Percentiles rank a stretch among this genome's conserved stretches.
Conservation (phyloP, 148 eudicot genomes). For the Vaccinium myrtillus region DNA sequence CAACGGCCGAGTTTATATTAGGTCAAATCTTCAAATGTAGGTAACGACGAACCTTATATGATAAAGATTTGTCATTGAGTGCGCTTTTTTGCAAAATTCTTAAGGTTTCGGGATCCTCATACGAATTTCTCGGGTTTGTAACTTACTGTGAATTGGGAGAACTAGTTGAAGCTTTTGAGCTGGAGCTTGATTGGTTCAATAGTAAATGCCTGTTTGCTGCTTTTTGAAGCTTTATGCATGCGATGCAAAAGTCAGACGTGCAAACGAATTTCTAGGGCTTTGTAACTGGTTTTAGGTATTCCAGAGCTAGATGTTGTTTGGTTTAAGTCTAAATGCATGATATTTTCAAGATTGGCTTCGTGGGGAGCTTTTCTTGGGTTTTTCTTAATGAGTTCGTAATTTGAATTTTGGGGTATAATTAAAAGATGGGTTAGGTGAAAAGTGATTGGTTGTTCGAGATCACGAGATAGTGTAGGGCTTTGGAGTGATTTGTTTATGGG, state of each 20-base stretch:
- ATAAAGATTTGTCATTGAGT: neutral
- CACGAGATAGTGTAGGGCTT: slow-evolving; percentile 9
- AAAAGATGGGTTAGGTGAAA: slow-evolving; percentile 20
- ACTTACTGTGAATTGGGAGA: neutral
- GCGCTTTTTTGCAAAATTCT: neutral
- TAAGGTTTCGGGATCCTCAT: neutral
- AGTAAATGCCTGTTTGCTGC: neutral
- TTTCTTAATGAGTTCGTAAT: slow-evolving; percentile 14
- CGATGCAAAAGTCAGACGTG: neutral
- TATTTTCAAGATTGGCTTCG: neutral
- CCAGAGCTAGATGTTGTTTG: slow-evolving; percentile 15
- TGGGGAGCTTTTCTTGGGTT: neutral
- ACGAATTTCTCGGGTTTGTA: neutral
- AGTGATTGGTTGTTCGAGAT: slow-evolving; percentile 6
- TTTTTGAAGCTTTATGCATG: neutral
- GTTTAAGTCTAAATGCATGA: neutral
- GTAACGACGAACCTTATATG: neutral
- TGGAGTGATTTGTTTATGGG: slow-evolving; percentile 34
- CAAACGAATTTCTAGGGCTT: slow-evolving; percentile 17
- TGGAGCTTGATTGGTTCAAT: neutral
- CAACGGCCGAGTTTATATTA: neutral
- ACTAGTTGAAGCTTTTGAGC: neutral
- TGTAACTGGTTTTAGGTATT: slow-evolving; percentile 15
- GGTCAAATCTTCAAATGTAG: neutral
- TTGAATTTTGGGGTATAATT: neutral